phyloP scores from a whole-genome alignment of 1,284 basidiomycete species.

The Sporisorium sorghi region DNA sequence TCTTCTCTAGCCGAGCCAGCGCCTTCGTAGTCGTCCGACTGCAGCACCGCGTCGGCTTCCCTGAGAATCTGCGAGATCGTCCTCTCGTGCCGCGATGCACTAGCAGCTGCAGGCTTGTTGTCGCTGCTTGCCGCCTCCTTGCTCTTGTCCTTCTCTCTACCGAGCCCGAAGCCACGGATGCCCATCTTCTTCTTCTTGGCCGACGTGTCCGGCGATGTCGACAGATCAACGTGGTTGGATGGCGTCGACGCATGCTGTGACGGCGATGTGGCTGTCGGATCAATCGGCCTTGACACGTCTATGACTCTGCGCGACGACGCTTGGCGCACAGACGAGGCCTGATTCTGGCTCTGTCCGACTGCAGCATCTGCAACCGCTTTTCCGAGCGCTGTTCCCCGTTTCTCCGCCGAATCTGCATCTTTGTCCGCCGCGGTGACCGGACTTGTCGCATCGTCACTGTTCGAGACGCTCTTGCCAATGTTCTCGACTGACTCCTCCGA shows the following conservation, averaged over 20 bases:
- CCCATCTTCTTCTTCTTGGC: conserved; percentile 40
- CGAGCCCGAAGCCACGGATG: conserved; percentile 31
- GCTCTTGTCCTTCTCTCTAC: conserved; percentile 34
- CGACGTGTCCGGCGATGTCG: conserved; percentile 21
- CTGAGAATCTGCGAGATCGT: conserved; percentile 54
- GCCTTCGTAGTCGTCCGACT: conserved; percentile 28
- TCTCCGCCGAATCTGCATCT: not conserved
- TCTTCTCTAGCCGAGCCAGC: conserved; percentile 10
- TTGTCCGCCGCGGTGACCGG: conserved; percentile 3
- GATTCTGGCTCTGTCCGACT: not conserved
- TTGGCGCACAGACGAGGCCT: conserved; percentile 10
- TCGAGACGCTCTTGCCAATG: not conserved
- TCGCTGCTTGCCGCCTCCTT: conserved; percentile 5
- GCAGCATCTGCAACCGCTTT: conserved; percentile 3
- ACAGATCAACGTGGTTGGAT: conserved; percentile 7
- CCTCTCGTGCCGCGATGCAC: conserved; percentile 37
- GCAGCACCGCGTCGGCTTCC: conserved; percentile 51
- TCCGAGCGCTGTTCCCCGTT: not conserved
- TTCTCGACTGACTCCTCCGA: not conserved
- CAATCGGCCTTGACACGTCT: conserved; percentile 43
- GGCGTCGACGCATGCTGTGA: not conserved
- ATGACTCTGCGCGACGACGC: conserved; percentile 35
- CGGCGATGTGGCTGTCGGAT: conserved; percentile 6
- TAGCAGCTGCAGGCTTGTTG: not conserved
- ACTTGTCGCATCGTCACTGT: not conserved